phyloP scores from a whole-genome alignment of 2,329 filamentous ascomycete species.

The Penicillium sp. region DNA sequence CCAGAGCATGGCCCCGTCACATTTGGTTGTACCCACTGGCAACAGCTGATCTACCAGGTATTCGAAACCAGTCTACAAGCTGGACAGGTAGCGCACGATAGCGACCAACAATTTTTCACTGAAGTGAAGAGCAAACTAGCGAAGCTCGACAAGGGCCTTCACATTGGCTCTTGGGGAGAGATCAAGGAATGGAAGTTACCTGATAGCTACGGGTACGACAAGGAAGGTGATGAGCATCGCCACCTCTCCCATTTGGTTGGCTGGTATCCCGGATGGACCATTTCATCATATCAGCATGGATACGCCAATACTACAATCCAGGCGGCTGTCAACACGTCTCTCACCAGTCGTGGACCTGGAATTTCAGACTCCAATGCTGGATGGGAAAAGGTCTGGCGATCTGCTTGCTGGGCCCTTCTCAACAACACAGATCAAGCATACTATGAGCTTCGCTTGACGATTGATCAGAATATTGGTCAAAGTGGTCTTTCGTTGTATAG shows the following conservation, averaged over 20 bases:
- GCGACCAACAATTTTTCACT: constrained; percentile 15
- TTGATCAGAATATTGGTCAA: constrained; percentile 19
- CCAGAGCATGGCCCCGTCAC: constrained; percentile 61
- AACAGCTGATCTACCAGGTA: constrained; percentile 45
- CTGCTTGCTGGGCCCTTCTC: constrained; percentile 62
- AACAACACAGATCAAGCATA: constrained; percentile 57
- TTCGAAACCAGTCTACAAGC: constrained; percentile 47
- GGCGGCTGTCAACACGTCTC: constrained; percentile 5
- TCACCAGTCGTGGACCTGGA: constrained; percentile 24
- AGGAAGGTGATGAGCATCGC: constrained; percentile 55
- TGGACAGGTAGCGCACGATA: constrained; percentile 44
- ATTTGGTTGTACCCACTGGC: constrained; percentile 36
- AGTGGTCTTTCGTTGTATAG: constrained; percentile 21
- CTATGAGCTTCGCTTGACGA: constrained; percentile 20
- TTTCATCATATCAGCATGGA: constrained; percentile 8
- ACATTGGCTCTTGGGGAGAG: constrained; percentile 52
- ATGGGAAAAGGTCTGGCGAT: constrained; percentile 65
- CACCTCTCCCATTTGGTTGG: constrained; percentile 64
- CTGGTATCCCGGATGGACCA: constrained; percentile 58
- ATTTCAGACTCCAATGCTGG: constrained; percentile 58
- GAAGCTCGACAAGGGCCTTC: constrained; percentile 34
- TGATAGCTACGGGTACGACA: constrained; percentile 39
- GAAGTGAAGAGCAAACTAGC: constrained; percentile 17
- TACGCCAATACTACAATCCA: constrained; percentile 7
- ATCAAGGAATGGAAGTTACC: constrained; percentile 60